A percentile compares a stretch with the other conserved stretches of the same genome.
These are phyloP conservation scores for Debaryomyces coudertii DNA, from an alignment of 1,139 yeast genomes.

Conservation along the genomic window DNA sequence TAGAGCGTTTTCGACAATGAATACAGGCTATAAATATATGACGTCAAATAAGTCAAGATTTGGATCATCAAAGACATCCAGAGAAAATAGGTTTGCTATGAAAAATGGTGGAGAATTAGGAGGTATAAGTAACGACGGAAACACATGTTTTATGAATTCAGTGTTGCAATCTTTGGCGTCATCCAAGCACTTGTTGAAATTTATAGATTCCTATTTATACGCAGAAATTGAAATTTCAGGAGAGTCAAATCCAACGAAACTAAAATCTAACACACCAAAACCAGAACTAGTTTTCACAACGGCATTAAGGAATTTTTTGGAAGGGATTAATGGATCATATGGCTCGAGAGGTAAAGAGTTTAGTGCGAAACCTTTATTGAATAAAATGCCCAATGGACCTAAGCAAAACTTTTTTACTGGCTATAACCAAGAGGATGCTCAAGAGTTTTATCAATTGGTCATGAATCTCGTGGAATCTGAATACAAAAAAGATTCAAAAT, in stretches of 20 bases:
- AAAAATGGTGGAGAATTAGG: slow-evolving; percentile 75
- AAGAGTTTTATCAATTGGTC: slow-evolving; percentile 85
- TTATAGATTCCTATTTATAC: slow-evolving; percentile 52
- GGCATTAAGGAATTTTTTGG: slow-evolving; percentile 53
- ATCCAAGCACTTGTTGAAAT: slow-evolving; percentile 60
- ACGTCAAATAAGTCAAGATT: slow-evolving; percentile 16
- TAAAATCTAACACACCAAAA: slow-evolving; percentile 35
- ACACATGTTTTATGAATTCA: slow-evolving; percentile 91
- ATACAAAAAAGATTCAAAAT: slow-evolving; percentile 29
- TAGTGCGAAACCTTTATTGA: slow-evolving; percentile 64
- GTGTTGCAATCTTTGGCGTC: slow-evolving; percentile 85
- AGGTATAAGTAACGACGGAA: slow-evolving; percentile 86
- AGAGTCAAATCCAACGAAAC: slow-evolving; percentile 25
- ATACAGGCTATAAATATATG: slow-evolving; percentile 17
- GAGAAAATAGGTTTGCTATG: slow-evolving; percentile 42
- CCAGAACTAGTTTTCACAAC: slow-evolving; percentile 51
- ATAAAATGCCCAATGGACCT: slow-evolving; percentile 79
- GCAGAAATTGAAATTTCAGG: slow-evolving; percentile 25
- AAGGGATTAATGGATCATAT: slow-evolving; percentile 59
- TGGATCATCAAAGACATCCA: slow-evolving; percentile 22
- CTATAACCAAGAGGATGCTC: slow-evolving; percentile 93
- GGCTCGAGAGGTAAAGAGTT: slow-evolving; percentile 61
- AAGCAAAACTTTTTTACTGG: slow-evolving; percentile 76
- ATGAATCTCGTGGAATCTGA: slow-evolving; percentile 76
- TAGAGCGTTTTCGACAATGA: slow-evolving; percentile 18